phyloP scores from a whole-genome alignment of 371 early-diverging fungal genomes.

The Quaeritorhiza haematococci region DNA sequence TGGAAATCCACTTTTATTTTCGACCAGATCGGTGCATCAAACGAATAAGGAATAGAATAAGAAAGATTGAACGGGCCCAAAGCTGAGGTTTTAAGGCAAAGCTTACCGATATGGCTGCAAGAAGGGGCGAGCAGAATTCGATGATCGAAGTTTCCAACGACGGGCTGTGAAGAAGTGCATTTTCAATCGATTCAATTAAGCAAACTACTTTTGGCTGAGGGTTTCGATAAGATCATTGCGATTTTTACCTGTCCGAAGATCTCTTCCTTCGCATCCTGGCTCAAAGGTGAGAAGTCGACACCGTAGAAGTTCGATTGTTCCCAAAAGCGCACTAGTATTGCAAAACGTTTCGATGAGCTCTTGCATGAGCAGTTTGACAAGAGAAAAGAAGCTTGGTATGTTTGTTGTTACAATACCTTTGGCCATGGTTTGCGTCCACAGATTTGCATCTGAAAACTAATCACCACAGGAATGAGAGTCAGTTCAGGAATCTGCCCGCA shows the following conservation, averaged over 20 bases:
- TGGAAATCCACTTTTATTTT: conserved; percentile 76
- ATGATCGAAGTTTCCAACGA: conserved; percentile 92
- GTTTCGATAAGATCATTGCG: neutral
- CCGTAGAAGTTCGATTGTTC: conserved; percentile 85
- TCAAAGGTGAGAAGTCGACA: conserved; percentile 84
- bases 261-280: conserved; percentile 75
- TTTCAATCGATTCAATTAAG: conserved; percentile 34
- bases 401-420: conserved; percentile 53
- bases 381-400: conserved; percentile 29
- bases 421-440: conserved; percentile 90
- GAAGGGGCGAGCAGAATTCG: conserved; percentile 70
- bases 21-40: neutral
- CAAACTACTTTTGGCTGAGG: too few species aligned
- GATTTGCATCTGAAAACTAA: conserved; percentile 40
- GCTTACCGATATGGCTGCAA: conserved; percentile 35
- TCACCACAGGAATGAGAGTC: neutral
- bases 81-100: neutral
- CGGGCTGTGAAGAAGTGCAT: conserved; percentile 72
- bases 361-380: conserved; percentile 6
- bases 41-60: neutral
- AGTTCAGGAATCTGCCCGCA: neutral
- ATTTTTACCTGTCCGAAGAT: conserved; percentile 63
- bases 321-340: conserved; percentile 44
- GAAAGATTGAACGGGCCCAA: neutral
- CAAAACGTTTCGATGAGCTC: conserved; percentile 34